phyloP scores from a whole-genome alignment of 2,329 filamentous ascomycete genomes.

The Hymenoscyphus fraxineus region DNA sequence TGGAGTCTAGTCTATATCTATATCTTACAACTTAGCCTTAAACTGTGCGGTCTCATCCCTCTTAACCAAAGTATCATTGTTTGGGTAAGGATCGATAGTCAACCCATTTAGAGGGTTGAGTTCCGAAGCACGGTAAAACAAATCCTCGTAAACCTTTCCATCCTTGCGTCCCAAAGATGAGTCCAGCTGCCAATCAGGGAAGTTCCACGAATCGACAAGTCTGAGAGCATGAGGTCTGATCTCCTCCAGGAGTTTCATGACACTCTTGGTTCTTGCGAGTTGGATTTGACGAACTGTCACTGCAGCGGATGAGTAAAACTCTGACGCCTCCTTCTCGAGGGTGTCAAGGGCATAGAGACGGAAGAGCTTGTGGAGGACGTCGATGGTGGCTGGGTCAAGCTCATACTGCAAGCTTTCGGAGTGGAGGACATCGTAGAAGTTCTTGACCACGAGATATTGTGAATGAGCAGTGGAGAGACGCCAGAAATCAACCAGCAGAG shows the following conservation, averaged over 20 bases:
- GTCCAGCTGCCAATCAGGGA: constrained; percentile 76
- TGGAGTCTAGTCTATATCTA: not conserved
- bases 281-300: constrained; percentile 70
- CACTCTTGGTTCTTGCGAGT: constrained; percentile 61
- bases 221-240: constrained; percentile 69
- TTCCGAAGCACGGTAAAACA: constrained; percentile 69
- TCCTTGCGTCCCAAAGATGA: constrained; percentile 66
- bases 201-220: constrained; percentile 71
- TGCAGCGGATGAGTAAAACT: constrained; percentile 69
- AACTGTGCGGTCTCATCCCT: constrained; percentile 46
- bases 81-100: constrained; percentile 69
- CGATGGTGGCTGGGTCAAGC: constrained; percentile 54
- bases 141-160: constrained; percentile 73
- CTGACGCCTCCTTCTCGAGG: constrained; percentile 64
- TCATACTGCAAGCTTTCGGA: constrained; percentile 47
- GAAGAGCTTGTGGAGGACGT: constrained; percentile 63
- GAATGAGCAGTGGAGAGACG: constrained; percentile 70
- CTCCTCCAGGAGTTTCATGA: constrained; percentile 67
- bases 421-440: constrained; percentile 69
- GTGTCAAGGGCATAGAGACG: constrained; percentile 62
- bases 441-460: constrained; percentile 75
- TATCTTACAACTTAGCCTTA: constrained; percentile 48
- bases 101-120: constrained; percentile 70
- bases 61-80: constrained; percentile 58
- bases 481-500: constrained; percentile 73